Conservation (phyloP, 2,329 filamentous ascomycete genomes). For the Botrytis pseudocinerea region DNA sequence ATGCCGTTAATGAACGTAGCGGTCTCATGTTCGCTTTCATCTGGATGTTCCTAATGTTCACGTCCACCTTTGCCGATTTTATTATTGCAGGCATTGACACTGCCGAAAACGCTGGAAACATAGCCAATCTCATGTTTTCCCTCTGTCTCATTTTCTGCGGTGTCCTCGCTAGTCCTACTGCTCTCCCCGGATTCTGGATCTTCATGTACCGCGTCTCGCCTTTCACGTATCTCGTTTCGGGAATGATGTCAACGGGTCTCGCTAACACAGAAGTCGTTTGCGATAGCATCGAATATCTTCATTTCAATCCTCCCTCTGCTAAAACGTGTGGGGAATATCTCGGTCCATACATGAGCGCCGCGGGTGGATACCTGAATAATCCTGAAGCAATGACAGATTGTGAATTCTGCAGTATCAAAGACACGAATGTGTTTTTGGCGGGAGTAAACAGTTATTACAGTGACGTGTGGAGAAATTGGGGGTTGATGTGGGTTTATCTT, state of each 20-base stretch:
- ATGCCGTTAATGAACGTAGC: slow-evolving; percentile 66
- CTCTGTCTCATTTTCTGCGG: slow-evolving; percentile 75
- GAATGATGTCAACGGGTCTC: slow-evolving; percentile 69
- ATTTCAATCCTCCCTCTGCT: slow-evolving; percentile 62
- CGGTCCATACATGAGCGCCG: slow-evolving; percentile 47
- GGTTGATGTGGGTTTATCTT: slow-evolving; percentile 49
- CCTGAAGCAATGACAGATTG: slow-evolving; percentile 51
- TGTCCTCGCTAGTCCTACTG: slow-evolving; percentile 65
- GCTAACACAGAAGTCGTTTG: slow-evolving; percentile 68
- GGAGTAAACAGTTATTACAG: slow-evolving; percentile 53
- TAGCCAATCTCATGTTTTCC: slow-evolving; percentile 74
- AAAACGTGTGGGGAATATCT: slow-evolving; percentile 63
- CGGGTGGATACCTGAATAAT: slow-evolving; percentile 58
- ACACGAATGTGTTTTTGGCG: slow-evolving; percentile 55
- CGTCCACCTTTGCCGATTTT: slow-evolving; percentile 77
- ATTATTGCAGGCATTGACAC: slow-evolving; percentile 74
- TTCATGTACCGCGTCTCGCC: slow-evolving; percentile 85
- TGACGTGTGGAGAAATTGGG: slow-evolving; percentile 69
- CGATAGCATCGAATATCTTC: slow-evolving; percentile 66
- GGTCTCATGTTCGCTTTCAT: slow-evolving; percentile 78
- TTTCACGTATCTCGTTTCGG: slow-evolving; percentile 77
- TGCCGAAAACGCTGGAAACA: slow-evolving; percentile 73
- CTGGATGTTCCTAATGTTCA: slow-evolving; percentile 75
- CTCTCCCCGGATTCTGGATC: slow-evolving; percentile 75
- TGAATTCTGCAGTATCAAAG: slow-evolving; percentile 53